phyloP scores from a whole-genome alignment of 2,329 filamentous ascomycete genomes.

The Cladosporium sp. region DNA sequence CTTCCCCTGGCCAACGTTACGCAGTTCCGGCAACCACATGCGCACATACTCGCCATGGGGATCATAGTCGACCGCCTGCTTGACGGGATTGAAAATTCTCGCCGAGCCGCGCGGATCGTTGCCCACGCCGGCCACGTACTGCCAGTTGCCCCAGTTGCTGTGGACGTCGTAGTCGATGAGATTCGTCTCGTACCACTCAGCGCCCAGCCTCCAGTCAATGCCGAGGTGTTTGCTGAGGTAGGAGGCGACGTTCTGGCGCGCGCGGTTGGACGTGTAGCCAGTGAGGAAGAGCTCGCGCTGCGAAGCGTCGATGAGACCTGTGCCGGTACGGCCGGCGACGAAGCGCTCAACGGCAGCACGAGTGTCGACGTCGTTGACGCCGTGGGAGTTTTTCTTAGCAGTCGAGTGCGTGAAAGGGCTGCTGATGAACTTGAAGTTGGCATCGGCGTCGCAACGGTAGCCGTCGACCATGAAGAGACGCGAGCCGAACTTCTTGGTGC shows the following conservation, averaged over 20 bases:
- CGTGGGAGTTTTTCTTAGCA: slow-evolving; percentile 37
- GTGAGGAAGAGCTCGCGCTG: slow-evolving; percentile 70
- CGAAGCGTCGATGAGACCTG: slow-evolving; percentile 71
- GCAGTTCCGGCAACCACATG: slow-evolving; percentile 67
- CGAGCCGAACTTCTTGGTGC: slow-evolving; percentile 62
- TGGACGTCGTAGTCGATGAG: slow-evolving; percentile 71
- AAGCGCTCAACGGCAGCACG: slow-evolving; percentile 50
- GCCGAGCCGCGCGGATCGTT: slow-evolving; percentile 70
- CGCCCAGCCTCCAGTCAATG: slow-evolving; percentile 75
- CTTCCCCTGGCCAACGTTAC: slow-evolving; percentile 39
- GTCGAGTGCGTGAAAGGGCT: slow-evolving; percentile 28
- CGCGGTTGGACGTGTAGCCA: slow-evolving; percentile 72
- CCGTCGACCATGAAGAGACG: slow-evolving; percentile 63
- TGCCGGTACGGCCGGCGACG: slow-evolving; percentile 64
- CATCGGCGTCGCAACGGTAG: slow-evolving; percentile 48
- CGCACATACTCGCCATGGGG: slow-evolving; percentile 63
- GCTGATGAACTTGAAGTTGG: slow-evolving; percentile 31
- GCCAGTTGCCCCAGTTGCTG: slow-evolving; percentile 79
- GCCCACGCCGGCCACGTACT: slow-evolving; percentile 73
- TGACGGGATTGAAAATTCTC: slow-evolving; percentile 76
- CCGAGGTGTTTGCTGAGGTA: slow-evolving; percentile 68
- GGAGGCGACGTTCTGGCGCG: slow-evolving; percentile 69
- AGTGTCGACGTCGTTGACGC: slow-evolving; percentile 40
- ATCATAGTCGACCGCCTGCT: slow-evolving; percentile 76
- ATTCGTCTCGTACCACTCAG: slow-evolving; percentile 75